A percentile compares a stretch with the other conserved stretches of the same genome.
phyloP scores from a whole-genome alignment of 768 basidiomycete species.

The Dioszegia hungarica region DNA sequence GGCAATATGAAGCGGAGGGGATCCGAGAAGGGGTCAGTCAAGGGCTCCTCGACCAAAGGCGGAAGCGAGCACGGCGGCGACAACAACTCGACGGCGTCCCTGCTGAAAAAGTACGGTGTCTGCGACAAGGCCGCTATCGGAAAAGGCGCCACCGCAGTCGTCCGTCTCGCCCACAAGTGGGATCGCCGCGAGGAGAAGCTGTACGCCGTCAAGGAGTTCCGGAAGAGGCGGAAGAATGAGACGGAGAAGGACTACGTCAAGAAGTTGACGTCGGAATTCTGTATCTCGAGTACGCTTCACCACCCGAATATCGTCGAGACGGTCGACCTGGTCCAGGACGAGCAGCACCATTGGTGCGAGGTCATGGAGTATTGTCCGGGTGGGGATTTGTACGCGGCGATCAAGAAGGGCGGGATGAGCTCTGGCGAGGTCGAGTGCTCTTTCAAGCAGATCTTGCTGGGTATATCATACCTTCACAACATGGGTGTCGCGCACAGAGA shows the following conservation, averaged over 20 bases:
- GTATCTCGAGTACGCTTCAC: constrained; percentile 91
- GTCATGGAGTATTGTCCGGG: constrained; percentile 99
- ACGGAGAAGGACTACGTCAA: constrained; percentile 99
- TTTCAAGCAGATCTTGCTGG: constrained; percentile 90
- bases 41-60: constrained; percentile 55
- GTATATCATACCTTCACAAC: constrained; percentile 83
- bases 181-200: constrained; percentile 92
- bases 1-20: constrained; percentile 71
- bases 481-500: constrained; percentile 98
- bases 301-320: constrained; percentile 96
- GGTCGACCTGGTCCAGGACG: constrained; percentile 98
- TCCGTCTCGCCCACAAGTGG: constrained; percentile 97
- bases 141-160: constrained; percentile 96
- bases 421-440: constrained; percentile 91
- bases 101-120: constrained; percentile 89
- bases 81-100: constrained; percentile 53
- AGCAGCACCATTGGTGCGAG: constrained; percentile 94
- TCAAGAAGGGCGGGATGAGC: constrained; percentile 93
- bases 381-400: constrained; percentile 95
- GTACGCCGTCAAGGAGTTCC: constrained; percentile 99
- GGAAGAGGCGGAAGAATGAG: constrained; percentile 95
- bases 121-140: constrained; percentile 96
- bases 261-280: constrained; percentile 98
- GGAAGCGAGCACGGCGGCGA: constrained; percentile 55
- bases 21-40: constrained; percentile 55